Evolutionary conservation across 306 rosid species (phyloP), one percentile per base, ranked within the genome.

Genomic region (Cucurbita argyrosperma): DNA sequence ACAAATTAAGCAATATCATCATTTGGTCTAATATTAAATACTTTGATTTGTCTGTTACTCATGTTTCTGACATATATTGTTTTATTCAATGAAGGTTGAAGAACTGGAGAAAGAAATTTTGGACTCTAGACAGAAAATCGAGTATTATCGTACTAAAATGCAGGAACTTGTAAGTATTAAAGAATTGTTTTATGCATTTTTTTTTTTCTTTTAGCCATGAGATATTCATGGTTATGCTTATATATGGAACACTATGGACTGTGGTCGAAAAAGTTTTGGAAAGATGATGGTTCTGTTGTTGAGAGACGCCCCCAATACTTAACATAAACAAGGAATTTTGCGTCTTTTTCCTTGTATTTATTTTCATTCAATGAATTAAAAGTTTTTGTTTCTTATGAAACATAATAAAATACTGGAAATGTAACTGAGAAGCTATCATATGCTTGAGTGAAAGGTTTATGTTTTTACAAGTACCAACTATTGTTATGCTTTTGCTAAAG

Each of bases 91-190:
- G 82, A 84, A 95, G 99, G 99, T 95, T 77, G 93, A 81, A 83
- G 96, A 87, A 78, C 82, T 91, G 79, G 97, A 95, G 88, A 91
- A 89, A 84, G 96, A 88, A 81, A 89, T 91, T 75, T 72, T 74
- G 77, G 96, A 89, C 42, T 82, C 97, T 14, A 88, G 82, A 80
- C 86, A 88, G 87, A 95, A 95, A 84, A 89, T 95, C 68, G 89
- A 85, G 76, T 95, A 80, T 76, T 95, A 3, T 79, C 90, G 90
- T 35, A 59, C 85, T 52, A 91, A 91, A 84, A 95, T 95, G 99
- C 99, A 95, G 84, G 97, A 95, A 81, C 93, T 95, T 61, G 99
- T 95, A 76, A 89, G 99, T 87, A 78, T 54, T 35, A 40, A 55
- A 8, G 4, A 30, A 39, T 63, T 56, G 4, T 74, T 63, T 81